Base-by-base conservation (phyloP, 192 early-diverging fungal species). In the Lobulomyces angularis region DNA sequence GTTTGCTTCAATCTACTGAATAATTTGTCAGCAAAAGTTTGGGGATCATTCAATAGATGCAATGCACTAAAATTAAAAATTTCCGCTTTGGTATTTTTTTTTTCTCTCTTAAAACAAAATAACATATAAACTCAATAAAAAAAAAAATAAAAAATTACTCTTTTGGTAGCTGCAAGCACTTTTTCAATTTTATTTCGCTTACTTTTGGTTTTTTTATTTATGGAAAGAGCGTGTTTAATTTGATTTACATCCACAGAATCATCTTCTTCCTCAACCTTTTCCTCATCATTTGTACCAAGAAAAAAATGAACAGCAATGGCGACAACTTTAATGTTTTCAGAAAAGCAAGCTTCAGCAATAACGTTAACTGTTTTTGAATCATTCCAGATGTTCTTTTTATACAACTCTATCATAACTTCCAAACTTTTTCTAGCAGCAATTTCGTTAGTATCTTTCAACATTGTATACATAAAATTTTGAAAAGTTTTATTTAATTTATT, bases 301-400 rank as follows among this genome's bases (percentile, higher is more conserved):
- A 97, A 97, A 55, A 99, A 99, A 41, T 91, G 81, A 5, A 95
- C 56, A 1, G 92, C 95, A 1, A 89, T 89, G 14, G 88, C 79
- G 48, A 83, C 80, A 25, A 99, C 71, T 58, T 99, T 99, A 57
- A 84, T 68, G 6, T 80, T 74, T 19, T 80, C 79, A 28, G 87
- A 93, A 45, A 95, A 91, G 59, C 89, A 94, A 6, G 93, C 93
- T 53, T 93, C 85, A 11, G 86, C 82, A 59, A 99, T 86, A 12
- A 99, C 87, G 61, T 99, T 99, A 46, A 94, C 90, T 14, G 95
- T 97, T 69, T 99, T 99, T 31, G 83, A 78, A 58, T 97, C 95
- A 47, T 91, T 89, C 90, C 95, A 99, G 12, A 99, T 74, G 48
- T 84, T 80, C 62, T 97, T 99, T 48, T 78, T 74, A 66, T 99